These are phyloP conservation scores for Grigorovia yakushimaensis DNA, from an alignment of 805 yeast genomes.

Conservation along the genomic window DNA sequence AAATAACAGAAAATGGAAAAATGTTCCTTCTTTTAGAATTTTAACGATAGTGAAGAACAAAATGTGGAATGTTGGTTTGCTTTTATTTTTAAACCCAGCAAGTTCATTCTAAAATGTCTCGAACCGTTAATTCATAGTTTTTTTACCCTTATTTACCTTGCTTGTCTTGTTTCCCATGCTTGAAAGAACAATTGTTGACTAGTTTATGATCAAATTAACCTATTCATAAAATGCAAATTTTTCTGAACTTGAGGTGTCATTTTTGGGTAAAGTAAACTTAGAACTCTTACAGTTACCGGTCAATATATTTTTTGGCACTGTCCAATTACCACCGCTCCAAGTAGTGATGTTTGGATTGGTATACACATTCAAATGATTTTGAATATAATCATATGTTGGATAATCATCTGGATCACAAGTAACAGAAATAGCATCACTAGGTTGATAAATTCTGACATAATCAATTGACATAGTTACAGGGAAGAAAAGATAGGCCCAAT, in stretches of 20 bases:
- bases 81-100: too few relatives aligned
- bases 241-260: background rate
- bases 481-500: conserved; percentile 73
- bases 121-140: too few relatives aligned
- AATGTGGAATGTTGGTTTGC: too few relatives aligned
- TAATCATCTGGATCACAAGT: conserved; percentile 82
- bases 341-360: conserved; percentile 54
- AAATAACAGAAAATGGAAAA: background rate
- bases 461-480: conserved; percentile 73
- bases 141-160: too few relatives aligned
- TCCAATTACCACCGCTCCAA: conserved; percentile 71
- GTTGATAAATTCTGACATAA: conserved; percentile 86
- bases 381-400: conserved; percentile 81
- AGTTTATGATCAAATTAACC: too few relatives aligned
- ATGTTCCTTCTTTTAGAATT: too few relatives aligned
- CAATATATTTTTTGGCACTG: conserved; percentile 53
- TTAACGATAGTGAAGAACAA: too few relatives aligned
- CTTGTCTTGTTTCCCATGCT: background rate
- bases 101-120: too few relatives aligned
- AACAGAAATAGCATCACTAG: conserved; percentile 44
- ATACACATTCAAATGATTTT: conserved; percentile 60
- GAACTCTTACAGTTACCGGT: conserved; percentile 39
- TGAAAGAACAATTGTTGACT: background rate
- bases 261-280: background rate
- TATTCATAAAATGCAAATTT: background rate